phyloP scores from a whole-genome alignment of 1,284 basidiomycete genomes.

The Thecaphora frezii region DNA sequence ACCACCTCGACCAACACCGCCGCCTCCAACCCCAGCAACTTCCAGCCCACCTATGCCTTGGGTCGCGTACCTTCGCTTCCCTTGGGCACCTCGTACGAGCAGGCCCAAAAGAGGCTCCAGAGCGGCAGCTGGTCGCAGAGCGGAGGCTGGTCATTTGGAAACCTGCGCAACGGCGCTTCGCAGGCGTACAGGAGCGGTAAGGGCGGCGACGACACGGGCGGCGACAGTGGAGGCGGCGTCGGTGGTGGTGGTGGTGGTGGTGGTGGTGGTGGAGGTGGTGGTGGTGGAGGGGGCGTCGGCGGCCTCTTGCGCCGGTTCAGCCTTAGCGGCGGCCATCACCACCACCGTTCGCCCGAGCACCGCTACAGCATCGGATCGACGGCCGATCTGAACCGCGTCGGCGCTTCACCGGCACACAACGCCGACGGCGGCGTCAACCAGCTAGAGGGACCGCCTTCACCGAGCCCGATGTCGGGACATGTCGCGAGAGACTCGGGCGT shows the following conservation, averaged over 20 bases:
- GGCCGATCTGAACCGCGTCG: neutral
- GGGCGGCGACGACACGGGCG: neutral
- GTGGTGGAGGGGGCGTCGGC: slow-evolving; percentile 25
- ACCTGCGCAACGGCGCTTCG: neutral
- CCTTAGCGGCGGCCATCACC: slow-evolving; percentile 19
- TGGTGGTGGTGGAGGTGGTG: neutral
- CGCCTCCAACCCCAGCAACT: neutral
- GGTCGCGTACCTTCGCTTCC: slow-evolving; percentile 40
- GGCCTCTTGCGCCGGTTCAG: slow-evolving; percentile 42
- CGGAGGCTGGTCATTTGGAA: slow-evolving; percentile 16
- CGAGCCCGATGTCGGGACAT: neutral
- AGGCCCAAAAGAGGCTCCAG: slow-evolving; percentile 42
- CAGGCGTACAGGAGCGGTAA: neutral
- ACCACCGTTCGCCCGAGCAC: neutral
- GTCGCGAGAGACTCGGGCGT: slow-evolving; percentile 24
- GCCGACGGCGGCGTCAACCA: neutral
- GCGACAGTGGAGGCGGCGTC: neutral
- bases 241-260: slow-evolving; percentile 27
- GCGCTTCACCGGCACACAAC: neutral
- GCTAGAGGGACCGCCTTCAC: neutral
- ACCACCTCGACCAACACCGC: slow-evolving; percentile 17
- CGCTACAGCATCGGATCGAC: slow-evolving; percentile 1
- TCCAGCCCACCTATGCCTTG: slow-evolving; percentile 10
- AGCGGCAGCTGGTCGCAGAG: slow-evolving; percentile 41
- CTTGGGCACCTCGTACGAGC: slow-evolving; percentile 33